Conservation (phyloP, 1,284 basidiomycete genomes). For the Wolfiporia cocos region DNA sequence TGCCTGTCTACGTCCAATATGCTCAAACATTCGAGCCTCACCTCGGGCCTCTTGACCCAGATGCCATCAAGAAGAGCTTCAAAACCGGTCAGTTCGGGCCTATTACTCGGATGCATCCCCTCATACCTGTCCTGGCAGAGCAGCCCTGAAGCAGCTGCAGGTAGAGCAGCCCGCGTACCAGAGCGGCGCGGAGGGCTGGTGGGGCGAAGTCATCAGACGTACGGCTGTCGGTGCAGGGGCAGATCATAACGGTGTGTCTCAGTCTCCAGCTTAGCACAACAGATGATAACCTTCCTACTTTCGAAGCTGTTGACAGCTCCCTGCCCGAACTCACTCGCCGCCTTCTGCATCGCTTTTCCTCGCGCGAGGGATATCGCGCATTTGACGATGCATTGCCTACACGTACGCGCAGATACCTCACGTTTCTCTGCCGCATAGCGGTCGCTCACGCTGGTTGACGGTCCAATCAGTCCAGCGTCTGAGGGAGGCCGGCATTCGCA, state of each 20-base stretch:
- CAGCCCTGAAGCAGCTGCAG: slow-evolving; percentile 63
- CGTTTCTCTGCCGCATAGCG: background rate
- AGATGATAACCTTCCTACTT: background rate
- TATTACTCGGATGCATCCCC: background rate
- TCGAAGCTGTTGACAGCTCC: slow-evolving; percentile 44
- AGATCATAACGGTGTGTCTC: slow-evolving; percentile 39
- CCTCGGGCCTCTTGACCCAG: slow-evolving; percentile 51
- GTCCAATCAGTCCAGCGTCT: slow-evolving; percentile 41
- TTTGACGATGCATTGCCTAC: slow-evolving; percentile 59
- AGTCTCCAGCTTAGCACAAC: slow-evolving; percentile 2
- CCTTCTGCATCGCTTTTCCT: slow-evolving; percentile 62
- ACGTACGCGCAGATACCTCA: slow-evolving; percentile 32
- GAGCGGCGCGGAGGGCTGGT: slow-evolving; percentile 54
- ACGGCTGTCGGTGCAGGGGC: slow-evolving; percentile 73
- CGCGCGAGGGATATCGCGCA: slow-evolving; percentile 59
- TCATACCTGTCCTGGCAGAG: background rate
- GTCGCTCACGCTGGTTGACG: background rate
- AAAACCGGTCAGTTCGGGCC: slow-evolving; percentile 44
- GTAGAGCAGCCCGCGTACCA: slow-evolving; percentile 47
- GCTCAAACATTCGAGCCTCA: slow-evolving; percentile 57
- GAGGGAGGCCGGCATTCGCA: slow-evolving; percentile 37
- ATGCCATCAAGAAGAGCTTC: slow-evolving; percentile 52
- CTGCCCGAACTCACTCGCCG: slow-evolving; percentile 45
- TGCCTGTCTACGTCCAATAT: slow-evolving; percentile 65
- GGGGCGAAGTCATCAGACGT: slow-evolving; percentile 63